These are phyloP conservation scores for Candolleomyces aberdarensis DNA, from an alignment of 768 basidiomycete genomes.

Conservation along the genomic window DNA sequence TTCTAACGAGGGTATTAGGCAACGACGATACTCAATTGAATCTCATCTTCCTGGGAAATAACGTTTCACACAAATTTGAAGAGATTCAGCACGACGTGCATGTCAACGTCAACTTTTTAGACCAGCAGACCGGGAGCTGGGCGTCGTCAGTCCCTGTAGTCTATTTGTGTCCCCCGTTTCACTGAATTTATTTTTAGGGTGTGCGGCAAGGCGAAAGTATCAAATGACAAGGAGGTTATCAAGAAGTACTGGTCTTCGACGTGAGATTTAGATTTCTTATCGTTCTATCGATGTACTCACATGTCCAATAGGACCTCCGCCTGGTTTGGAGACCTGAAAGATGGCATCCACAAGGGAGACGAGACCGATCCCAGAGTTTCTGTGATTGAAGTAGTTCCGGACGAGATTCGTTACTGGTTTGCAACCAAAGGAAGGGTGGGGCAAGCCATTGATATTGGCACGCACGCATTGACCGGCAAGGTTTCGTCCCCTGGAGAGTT, in stretches of 20 bases:
- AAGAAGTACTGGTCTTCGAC: conserved; percentile 60
- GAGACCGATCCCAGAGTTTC: conserved; percentile 75
- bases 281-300: background rate
- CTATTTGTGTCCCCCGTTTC: background rate
- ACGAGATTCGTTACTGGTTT: conserved; percentile 82
- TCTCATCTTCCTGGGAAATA: conserved; percentile 73
- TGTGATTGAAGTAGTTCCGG: conserved; percentile 74
- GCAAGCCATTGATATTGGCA: conserved; percentile 57
- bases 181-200: conserved; percentile 37
- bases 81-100: conserved; percentile 73
- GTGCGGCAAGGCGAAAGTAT: conserved; percentile 67
- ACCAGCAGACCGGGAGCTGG: conserved; percentile 71
- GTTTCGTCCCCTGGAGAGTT: conserved; percentile 72
- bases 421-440: conserved; percentile 57
- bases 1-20: conserved; percentile 27
- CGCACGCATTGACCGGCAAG: conserved; percentile 58
- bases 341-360: conserved; percentile 83
- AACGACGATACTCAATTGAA: conserved; percentile 45
- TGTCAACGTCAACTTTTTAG: conserved; percentile 80
- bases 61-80: conserved; percentile 67
- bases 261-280: conserved; percentile 26
- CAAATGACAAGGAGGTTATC: conserved; percentile 59
- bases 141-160: conserved; percentile 42
- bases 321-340: conserved; percentile 86
- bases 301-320: conserved; percentile 46